phyloP scores from a whole-genome alignment of 495 filamentous ascomycete species.

The Neurospora intermedia region DNA sequence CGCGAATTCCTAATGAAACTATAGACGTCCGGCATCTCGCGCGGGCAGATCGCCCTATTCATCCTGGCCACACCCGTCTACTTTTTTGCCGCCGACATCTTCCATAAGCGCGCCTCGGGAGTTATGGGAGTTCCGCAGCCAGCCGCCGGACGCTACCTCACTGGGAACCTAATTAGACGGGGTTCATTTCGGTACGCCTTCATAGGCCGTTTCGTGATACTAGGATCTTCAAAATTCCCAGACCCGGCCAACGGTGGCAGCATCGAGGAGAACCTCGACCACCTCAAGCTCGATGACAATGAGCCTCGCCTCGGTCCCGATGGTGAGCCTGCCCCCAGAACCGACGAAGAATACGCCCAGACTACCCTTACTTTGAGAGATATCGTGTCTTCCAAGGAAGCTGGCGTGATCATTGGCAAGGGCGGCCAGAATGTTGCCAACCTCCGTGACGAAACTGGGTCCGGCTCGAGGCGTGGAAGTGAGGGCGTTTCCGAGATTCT shows the following conservation, averaged over 20 bases:
- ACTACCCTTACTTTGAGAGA: slow-evolving; percentile 86
- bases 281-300: slow-evolving; percentile 37
- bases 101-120: slow-evolving; percentile 52
- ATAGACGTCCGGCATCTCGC: slow-evolving; percentile 63
- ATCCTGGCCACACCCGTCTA: slow-evolving; percentile 83
- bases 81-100: slow-evolving; percentile 79
- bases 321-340: slow-evolving; percentile 63
- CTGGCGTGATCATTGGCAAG: slow-evolving; percentile 97
- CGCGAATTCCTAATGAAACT: slow-evolving; percentile 56
- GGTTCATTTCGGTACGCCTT: no score
- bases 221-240: neutral
- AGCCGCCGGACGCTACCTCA: no score
- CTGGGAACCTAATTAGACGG: no score
- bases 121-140: no score
- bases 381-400: slow-evolving; percentile 97
- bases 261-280: slow-evolving; percentile 40
- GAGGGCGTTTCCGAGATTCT: neutral
- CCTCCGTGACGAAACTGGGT: slow-evolving; percentile 69
- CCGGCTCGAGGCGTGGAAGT: neutral
- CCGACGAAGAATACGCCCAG: slow-evolving; percentile 92
- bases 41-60: slow-evolving; percentile 74
- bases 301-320: slow-evolving; percentile 54
- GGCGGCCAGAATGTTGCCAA: slow-evolving; percentile 97
- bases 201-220: neutral
- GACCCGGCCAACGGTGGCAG: slow-evolving; percentile 26